phyloP scores from a whole-genome alignment of 2,329 filamentous ascomycete genomes.

The Dothiorella sarmentorum region DNA sequence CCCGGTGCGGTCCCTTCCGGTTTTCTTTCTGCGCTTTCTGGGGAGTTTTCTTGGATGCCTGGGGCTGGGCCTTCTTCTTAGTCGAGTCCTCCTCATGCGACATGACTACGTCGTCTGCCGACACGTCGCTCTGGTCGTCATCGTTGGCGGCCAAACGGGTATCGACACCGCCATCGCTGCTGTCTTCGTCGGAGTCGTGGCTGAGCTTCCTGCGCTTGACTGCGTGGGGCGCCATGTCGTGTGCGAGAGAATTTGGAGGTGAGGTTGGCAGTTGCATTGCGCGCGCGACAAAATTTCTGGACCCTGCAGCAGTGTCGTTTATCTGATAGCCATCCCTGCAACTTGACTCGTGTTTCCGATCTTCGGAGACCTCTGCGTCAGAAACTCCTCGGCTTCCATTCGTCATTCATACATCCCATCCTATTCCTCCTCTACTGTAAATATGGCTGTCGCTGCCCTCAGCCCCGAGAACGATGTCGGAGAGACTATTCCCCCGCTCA shows the following conservation, averaged over 20 bases:
- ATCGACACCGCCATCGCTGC: conserved; percentile 24
- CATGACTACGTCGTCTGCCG: conserved; percentile 19
- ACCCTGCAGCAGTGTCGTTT: background rate
- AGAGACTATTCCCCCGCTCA: conserved; percentile 38
- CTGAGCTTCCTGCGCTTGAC: conserved; percentile 49
- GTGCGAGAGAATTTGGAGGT: background rate
- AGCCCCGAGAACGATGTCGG: conserved; percentile 34
- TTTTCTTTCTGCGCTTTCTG: conserved; percentile 16
- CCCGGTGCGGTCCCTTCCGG: conserved; percentile 1
- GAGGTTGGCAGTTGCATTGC: background rate
- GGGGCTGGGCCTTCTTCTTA: conserved; percentile 4
- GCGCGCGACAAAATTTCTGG: conserved; percentile 16
- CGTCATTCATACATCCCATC: background rate
- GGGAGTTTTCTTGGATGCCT: conserved; percentile 13
- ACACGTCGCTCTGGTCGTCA: conserved; percentile 13
- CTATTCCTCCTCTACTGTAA: background rate
- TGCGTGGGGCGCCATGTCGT: conserved; percentile 34
- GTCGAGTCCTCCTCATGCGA: conserved; percentile 19
- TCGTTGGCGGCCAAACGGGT: conserved; percentile 15
- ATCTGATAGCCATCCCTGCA: conserved; percentile 8
- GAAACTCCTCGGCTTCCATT: conserved; percentile 8
- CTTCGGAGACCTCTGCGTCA: conserved; percentile 14
- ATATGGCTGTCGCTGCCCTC: conserved; percentile 28
- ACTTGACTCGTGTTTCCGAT: conserved; percentile 14
- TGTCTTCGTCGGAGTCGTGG: conserved; percentile 32